Evolutionary conservation across 2,329 filamentous ascomycete species (phyloP), one percentile per base, ranked within the genome.

Genomic region (Phyllosticta citrichinensis): DNA sequence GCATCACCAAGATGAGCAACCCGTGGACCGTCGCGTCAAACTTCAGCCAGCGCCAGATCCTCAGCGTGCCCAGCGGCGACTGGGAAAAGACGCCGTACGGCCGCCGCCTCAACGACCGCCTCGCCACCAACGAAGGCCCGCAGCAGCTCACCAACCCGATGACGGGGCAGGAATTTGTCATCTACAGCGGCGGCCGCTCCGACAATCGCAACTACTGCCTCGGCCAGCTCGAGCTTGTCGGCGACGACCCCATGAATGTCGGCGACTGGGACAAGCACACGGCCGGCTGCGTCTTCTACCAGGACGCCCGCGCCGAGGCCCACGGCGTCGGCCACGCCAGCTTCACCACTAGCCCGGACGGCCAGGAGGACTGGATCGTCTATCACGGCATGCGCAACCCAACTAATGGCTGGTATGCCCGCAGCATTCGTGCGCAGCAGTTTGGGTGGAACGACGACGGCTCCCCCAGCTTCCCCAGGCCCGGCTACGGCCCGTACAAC

Each of bases 171-270:
- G 68, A 72, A 5, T 81, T 81, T 64, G 66, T 81, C 62, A 76
- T 81, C 52, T 81, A 79, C 70, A 75, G 71, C 52, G 79, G 78
- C 19, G 79, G 77, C 1, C 72, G 78, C 50, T 77, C 74, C n/a
- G 78, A 81, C 64, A 81, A 80, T 62, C 71, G 76, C 2, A 80
- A 80, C 68, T 81, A 81, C 69, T 81, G 79, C 63, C 76, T 81
- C 24, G 79, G 77, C 2, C 76, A 78, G 64, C 70, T 81, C 19
- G 79, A 81, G 66, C 74, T 81, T 1, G 68, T 79, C 2, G 79
- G 78, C 22, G 67, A 74, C 20, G 76, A 81, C 61, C 79, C 79
- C 0, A 79, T 81, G 77, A 76, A 80, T 62, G 70, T 72, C 5
- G 65, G 72, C 22, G 76, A 77, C 62, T 81, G 79, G 79, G 67